phyloP scores from a whole-genome alignment of 2,329 filamentous ascomycete species.

The Tolypocladium amazonense region DNA sequence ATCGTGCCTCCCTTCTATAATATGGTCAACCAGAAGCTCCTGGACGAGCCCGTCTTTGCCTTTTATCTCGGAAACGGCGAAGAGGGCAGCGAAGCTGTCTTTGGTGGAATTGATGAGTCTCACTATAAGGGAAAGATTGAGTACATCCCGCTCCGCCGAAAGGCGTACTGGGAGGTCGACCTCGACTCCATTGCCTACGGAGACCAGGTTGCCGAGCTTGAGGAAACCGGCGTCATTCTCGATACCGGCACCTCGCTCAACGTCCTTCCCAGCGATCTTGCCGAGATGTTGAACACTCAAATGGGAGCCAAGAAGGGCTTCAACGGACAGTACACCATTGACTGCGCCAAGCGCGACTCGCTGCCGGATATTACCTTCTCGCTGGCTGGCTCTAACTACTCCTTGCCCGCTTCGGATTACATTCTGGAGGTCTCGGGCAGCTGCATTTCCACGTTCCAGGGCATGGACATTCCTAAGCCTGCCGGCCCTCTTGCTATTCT shows the following conservation, averaged over 20 bases:
- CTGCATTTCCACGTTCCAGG: slow-evolving; percentile 96
- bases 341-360: slow-evolving; percentile 71
- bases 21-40: slow-evolving; percentile 78
- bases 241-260: slow-evolving; percentile 98
- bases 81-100: slow-evolving; percentile 74
- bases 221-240: slow-evolving; percentile 90
- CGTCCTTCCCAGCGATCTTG: slow-evolving; percentile 80
- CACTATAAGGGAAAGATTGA: slow-evolving; percentile 79
- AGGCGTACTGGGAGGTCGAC: slow-evolving; percentile 99
- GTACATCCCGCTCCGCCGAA: slow-evolving; percentile 89
- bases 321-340: slow-evolving; percentile 92
- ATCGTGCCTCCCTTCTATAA: slow-evolving; percentile 96
- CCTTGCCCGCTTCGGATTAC: slow-evolving; percentile 82
- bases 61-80: slow-evolving; percentile 81
- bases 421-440: slow-evolving; percentile 90
- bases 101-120: slow-evolving; percentile 76
- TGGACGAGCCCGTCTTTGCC: slow-evolving; percentile 89
- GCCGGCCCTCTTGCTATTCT: slow-evolving; percentile 89
- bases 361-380: slow-evolving; percentile 90
- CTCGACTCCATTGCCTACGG: slow-evolving; percentile 87
- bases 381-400: slow-evolving; percentile 86
- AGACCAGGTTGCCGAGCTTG: slow-evolving; percentile 74
- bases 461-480: slow-evolving; percentile 84
- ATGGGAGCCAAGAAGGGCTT: slow-evolving; percentile 97
- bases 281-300: slow-evolving; percentile 93